Conservation (phyloP, 1,139 yeast species). For the Sugiyamaella novakii region DNA sequence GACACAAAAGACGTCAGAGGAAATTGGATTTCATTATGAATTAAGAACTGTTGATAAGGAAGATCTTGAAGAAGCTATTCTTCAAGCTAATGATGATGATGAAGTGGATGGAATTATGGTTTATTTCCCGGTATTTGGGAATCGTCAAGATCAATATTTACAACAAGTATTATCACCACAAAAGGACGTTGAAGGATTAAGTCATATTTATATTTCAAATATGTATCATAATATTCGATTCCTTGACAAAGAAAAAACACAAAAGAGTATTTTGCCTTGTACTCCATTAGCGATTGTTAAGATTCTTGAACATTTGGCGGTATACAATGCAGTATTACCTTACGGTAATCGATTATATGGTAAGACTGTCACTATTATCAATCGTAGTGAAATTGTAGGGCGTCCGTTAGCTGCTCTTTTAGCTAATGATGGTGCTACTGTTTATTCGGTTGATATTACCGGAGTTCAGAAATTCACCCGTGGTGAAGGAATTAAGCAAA, state of each 20-base stretch:
- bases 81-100: conserved; percentile 78
- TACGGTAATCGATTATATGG: conserved; percentile 94
- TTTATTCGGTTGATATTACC: conserved; percentile 85
- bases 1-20: conserved; percentile 90
- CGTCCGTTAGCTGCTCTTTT: conserved; percentile 93
- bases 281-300: conserved; percentile 95
- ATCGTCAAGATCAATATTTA: conserved; percentile 89
- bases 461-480: conserved; percentile 90
- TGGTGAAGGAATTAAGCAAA: conserved; percentile 84
- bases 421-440: conserved; percentile 97
- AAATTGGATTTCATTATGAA: conserved; percentile 83
- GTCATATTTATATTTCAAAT: conserved; percentile 87
- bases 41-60: conserved; percentile 74
- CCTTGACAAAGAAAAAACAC: conserved; percentile 63
- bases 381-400: conserved; percentile 95
- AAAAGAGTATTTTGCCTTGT: conserved; percentile 90
- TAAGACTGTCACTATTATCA: conserved; percentile 84
- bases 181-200: conserved; percentile 95
- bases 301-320: conserved; percentile 84
- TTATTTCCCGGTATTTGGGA: conserved; percentile 97
- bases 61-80: conserved; percentile 77
- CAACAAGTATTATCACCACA: conserved; percentile 86
- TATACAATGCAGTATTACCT: conserved; percentile 76
- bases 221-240: conserved; percentile 90
- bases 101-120: conserved; percentile 91